Conservation (phyloP, 768 basidiomycete species). For the Russula sp. region DNA sequence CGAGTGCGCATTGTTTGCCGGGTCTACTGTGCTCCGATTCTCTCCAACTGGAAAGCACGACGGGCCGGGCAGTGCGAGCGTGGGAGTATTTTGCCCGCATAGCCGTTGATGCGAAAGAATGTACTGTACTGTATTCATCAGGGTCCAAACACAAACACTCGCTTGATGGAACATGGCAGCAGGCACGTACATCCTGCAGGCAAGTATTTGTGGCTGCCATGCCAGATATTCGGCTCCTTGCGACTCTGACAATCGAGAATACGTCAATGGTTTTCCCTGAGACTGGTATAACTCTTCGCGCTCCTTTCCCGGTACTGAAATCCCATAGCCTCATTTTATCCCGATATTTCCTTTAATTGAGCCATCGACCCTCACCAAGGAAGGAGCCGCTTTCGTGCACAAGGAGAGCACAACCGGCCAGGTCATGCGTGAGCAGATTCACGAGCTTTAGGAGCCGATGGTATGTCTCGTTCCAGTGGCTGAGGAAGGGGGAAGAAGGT, state of each 20-base stretch:
- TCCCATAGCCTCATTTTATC: slow-evolving; percentile 72
- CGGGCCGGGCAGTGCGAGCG: slow-evolving; percentile 34
- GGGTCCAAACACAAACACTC: no score
- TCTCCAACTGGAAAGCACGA: no score
- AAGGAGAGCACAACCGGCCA: slow-evolving; percentile 80
- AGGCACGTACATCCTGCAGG: slow-evolving; percentile 61
- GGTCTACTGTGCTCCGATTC: no score
- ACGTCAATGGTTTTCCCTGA: slow-evolving; percentile 25
- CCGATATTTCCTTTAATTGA: slow-evolving; percentile 80
- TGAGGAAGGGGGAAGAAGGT: slow-evolving; percentile 5
- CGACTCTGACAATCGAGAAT: slow-evolving; percentile 42
- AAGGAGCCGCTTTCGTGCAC: slow-evolving; percentile 77
- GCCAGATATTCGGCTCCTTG: slow-evolving; percentile 61
- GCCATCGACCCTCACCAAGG: slow-evolving; percentile 65
- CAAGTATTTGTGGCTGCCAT: slow-evolving; percentile 86
- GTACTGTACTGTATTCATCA: slow-evolving; percentile 26
- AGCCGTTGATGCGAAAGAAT: slow-evolving; percentile 62
- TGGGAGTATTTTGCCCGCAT: slow-evolving; percentile 81
- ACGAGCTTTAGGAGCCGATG: slow-evolving; percentile 82
- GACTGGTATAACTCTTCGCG: slow-evolving; percentile 26
- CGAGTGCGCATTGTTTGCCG: no score
- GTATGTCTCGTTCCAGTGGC: slow-evolving; percentile 5
- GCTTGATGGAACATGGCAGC: neutral
- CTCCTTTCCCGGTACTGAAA: slow-evolving; percentile 26
- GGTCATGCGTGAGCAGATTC: slow-evolving; percentile 90